phyloP scores from a whole-genome alignment of 2,329 filamentous ascomycete species.

The Xylaria sp. region DNA sequence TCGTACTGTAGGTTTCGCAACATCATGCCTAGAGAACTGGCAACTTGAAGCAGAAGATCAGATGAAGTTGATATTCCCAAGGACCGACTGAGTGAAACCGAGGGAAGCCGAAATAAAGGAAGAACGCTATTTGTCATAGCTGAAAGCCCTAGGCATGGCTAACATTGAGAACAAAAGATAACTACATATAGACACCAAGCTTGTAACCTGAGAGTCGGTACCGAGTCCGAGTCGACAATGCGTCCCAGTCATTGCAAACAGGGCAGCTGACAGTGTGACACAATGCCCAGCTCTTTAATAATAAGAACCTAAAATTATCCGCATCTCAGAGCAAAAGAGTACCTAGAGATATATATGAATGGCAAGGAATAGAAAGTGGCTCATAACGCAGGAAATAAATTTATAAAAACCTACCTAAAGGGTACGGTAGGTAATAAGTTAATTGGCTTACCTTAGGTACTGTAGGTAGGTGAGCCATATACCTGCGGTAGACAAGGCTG shows the following conservation, averaged over 20 bases:
- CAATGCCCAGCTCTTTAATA: background rate
- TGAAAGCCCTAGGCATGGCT: background rate
- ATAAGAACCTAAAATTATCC: background rate
- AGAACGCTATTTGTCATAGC: background rate
- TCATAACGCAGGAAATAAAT: no score
- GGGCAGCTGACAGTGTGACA: background rate
- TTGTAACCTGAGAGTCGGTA: background rate
- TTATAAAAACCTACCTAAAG: background rate
- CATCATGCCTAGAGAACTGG: background rate
- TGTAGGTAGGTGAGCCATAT: no score
- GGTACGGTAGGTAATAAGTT: no score
- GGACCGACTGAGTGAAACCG: background rate
- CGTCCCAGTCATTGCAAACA: background rate
- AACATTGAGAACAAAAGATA: background rate
- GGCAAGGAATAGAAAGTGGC: no score
- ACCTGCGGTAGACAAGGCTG: constrained; percentile 10
- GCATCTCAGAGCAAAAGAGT: background rate
- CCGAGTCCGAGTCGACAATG: background rate
- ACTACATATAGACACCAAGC: no score
- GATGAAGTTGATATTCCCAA: background rate
- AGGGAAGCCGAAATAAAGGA: background rate
- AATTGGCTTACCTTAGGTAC: no score
- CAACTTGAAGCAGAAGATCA: background rate
- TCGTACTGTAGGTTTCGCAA: background rate
- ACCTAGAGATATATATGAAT: background rate